Conservation (phyloP, 106 monocot species). For the Dendrobium catenatum region DNA sequence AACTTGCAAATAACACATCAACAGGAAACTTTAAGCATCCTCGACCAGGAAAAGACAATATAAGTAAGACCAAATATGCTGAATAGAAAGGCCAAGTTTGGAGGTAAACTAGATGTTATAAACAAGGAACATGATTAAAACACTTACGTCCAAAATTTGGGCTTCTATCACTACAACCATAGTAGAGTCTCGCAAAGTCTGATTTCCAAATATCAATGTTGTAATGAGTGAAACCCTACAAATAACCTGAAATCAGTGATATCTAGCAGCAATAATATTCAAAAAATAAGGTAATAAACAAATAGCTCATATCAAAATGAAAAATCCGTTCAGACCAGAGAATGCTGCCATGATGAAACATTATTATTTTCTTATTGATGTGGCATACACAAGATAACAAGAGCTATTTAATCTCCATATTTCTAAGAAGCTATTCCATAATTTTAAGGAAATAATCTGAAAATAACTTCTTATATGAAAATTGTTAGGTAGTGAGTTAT, state of each 20-base stretch:
- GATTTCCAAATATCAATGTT: conserved; percentile 81
- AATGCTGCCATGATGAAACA: not conserved
- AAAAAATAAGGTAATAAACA: not conserved
- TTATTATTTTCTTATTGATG: not conserved
- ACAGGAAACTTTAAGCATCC: not conserved
- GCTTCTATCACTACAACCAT: conserved; percentile 74
- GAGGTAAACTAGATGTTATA: not conserved
- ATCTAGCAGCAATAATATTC: conserved; percentile 2
- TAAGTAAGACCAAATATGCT: not conserved
- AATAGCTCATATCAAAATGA: not conserved
- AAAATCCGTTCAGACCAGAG: not conserved
- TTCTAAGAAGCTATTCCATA: not conserved
- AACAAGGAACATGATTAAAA: not conserved
- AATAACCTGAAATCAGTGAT: conserved; percentile 4
- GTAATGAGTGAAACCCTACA: conserved; percentile 13
- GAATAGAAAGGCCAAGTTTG: not conserved
- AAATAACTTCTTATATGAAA: not conserved
- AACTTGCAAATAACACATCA: not conserved
- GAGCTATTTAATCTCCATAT: not conserved
- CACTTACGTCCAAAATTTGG: conserved; percentile 31
- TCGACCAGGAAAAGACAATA: not conserved
- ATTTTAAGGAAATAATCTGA: not conserved
- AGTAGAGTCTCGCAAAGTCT: conserved; percentile 41
- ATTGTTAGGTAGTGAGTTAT: not conserved
- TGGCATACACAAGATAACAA: not conserved